These are phyloP conservation scores for Blastobotrys raffinosifermentans DNA, from an alignment of 1,139 yeast genomes.

Conservation along the genomic window DNA sequence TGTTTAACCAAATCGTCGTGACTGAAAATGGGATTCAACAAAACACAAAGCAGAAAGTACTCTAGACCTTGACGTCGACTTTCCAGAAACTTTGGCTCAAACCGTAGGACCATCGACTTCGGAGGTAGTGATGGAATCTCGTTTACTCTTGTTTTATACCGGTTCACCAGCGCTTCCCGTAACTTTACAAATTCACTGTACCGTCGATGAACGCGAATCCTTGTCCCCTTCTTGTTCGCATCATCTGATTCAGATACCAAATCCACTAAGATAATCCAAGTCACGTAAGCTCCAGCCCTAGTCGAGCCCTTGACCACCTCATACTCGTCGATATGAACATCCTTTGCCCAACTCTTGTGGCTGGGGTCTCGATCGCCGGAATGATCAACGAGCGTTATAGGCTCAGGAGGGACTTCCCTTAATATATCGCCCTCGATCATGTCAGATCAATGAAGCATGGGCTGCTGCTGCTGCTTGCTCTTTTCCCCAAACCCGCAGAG, in stretches of 20 bases:
- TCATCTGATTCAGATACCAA: not conserved
- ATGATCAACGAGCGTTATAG: constrained; percentile 23
- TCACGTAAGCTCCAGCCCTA: constrained; percentile 37
- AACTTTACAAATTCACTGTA: constrained; percentile 59
- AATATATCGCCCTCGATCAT: constrained; percentile 7
- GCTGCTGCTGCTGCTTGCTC: constrained; percentile 4
- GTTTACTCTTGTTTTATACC: constrained; percentile 37
- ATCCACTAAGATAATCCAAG: constrained; percentile 36
- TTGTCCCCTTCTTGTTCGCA: no score
- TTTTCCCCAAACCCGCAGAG: no score
- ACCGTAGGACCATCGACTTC: constrained; percentile 48
- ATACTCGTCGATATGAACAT: constrained; percentile 38
- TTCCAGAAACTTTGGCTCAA: constrained; percentile 54
- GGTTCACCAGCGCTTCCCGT: constrained; percentile 37
- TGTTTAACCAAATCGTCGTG: constrained; percentile 43
- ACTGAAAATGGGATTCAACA: constrained; percentile 58
- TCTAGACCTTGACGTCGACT: constrained; percentile 63
- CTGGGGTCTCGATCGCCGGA: constrained; percentile 10
- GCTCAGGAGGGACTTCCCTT: constrained; percentile 16
- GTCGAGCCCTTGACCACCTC: constrained; percentile 35
- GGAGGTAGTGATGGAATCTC: constrained; percentile 64
- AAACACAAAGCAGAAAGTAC: constrained; percentile 62
- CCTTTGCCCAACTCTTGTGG: constrained; percentile 33
- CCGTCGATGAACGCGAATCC: constrained; percentile 50
- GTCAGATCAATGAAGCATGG: constrained; percentile 7